Conservation (phyloP, 2,329 filamentous ascomycete species). For the Fulvia fulva region DNA sequence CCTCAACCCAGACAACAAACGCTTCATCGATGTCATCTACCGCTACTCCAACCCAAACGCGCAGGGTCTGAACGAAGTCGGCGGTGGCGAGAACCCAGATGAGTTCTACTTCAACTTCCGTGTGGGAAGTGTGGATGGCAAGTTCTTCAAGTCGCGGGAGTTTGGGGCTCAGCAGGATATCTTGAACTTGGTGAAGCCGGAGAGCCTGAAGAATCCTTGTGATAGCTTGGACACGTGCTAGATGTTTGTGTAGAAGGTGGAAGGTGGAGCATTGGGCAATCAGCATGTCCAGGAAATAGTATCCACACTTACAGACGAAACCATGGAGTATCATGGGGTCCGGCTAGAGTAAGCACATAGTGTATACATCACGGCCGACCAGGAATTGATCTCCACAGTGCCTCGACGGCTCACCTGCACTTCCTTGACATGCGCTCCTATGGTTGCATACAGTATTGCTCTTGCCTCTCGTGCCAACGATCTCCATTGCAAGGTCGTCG, state of each 20-base stretch:
- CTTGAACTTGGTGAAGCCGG: slow-evolving; percentile 15
- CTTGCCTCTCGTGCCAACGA: too few relatives aligned
- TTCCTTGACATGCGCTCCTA: too few relatives aligned
- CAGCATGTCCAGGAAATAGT: background rate
- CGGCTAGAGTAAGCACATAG: background rate
- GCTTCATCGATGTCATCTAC: slow-evolving; percentile 20
- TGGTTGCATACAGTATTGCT: too few relatives aligned
- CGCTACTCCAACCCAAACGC: slow-evolving; percentile 17
- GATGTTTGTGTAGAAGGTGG: background rate
- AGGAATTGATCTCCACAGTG: too few relatives aligned
- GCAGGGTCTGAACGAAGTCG: slow-evolving; percentile 8
- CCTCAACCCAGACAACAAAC: slow-evolving; percentile 13
- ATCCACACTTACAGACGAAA: background rate
- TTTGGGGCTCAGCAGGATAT: slow-evolving; percentile 18
- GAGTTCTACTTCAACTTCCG: slow-evolving; percentile 19
- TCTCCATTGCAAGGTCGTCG: too few relatives aligned
- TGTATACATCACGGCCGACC: too few relatives aligned
- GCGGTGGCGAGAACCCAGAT: slow-evolving; percentile 8
- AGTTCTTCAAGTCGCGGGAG: slow-evolving; percentile 18
- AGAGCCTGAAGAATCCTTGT: slow-evolving; percentile 18
- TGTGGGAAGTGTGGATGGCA: slow-evolving; percentile 15
- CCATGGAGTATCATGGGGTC: background rate
- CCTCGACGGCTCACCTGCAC: too few relatives aligned
- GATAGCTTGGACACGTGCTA: slow-evolving; percentile 17
- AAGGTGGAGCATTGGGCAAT: background rate